phyloP scores from a whole-genome alignment of 352 stramenopile genomes.

The Plasmopara viticola region DNA sequence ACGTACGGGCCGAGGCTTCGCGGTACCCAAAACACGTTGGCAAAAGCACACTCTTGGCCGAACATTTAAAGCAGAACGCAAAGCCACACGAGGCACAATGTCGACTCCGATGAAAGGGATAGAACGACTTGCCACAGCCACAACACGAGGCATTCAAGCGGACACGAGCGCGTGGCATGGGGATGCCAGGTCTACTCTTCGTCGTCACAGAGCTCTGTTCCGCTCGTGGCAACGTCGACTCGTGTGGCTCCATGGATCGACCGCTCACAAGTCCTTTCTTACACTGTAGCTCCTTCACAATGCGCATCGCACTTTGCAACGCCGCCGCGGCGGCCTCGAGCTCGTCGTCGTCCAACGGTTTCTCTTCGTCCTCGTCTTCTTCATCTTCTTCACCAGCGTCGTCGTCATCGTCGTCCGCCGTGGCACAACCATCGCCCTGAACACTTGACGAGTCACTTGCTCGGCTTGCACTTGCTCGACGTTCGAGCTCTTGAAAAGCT shows the following conservation, averaged over 20 bases:
- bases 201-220: constrained; percentile 5
- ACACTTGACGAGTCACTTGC: constrained; percentile 7
- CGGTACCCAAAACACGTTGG: constrained; percentile 52
- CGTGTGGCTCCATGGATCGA: constrained; percentile 34
- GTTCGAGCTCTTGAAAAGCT: constrained; percentile 23
- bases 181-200: constrained; percentile 30
- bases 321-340: constrained; percentile 42
- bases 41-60: constrained; percentile 45
- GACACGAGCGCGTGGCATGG: constrained; percentile 30
- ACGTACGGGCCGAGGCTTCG: constrained; percentile 44
- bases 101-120: constrained; percentile 58
- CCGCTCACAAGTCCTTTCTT: constrained; percentile 44
- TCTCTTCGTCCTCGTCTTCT: constrained; percentile 21
- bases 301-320: constrained; percentile 46
- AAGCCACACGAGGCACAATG: constrained; percentile 55
- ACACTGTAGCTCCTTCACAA: constrained; percentile 50
- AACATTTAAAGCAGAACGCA: constrained; percentile 60
- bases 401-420: constrained; percentile 31
- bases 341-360: constrained; percentile 34
- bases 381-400: constrained; percentile 32
- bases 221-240: neutral
- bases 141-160: constrained; percentile 34
- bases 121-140: constrained; percentile 60
- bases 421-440: constrained; percentile 7
- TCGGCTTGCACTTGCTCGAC: constrained; percentile 1